A percentile compares a stretch with the other conserved stretches of the same genome.
Evolutionary conservation across 2,329 filamentous ascomycete genomes (phyloP).

Genomic region (Cladosporium oxysporum): DNA sequence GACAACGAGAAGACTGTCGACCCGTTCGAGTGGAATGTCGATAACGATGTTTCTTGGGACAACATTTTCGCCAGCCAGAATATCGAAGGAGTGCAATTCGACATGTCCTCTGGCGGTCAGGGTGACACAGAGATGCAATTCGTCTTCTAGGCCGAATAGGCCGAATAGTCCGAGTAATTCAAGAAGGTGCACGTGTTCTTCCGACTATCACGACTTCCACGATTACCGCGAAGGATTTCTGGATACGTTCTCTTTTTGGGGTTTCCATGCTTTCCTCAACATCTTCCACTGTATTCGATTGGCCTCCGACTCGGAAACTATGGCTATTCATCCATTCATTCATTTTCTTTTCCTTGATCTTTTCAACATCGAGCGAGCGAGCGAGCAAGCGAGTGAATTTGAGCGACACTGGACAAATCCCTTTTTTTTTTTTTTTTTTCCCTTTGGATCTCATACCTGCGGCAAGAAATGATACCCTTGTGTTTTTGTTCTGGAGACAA

Average conservation of each 20-base stretch:
- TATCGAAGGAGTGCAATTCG: background rate
- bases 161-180: background rate
- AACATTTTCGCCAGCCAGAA: conserved; percentile 3
- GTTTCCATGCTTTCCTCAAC: background rate
- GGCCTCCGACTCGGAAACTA: background rate
- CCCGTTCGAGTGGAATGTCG: conserved; percentile 4
- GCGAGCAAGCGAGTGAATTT: background rate
- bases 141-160: conserved; percentile 8
- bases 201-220: background rate
- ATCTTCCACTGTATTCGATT: background rate
- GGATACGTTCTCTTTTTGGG: background rate
- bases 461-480: background rate
- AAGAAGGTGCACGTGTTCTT: background rate
- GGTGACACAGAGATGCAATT: conserved; percentile 9
- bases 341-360: background rate
- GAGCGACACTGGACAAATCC: background rate
- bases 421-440: background rate
- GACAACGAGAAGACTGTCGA: background rate
- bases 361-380: background rate
- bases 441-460: background rate
- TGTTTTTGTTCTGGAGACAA: background rate
- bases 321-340: background rate
- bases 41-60: conserved; percentile 11
- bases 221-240: background rate
- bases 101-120: conserved; percentile 3